These are phyloP conservation scores for Rutstroemia sp. DNA, from an alignment of 2,329 filamentous ascomycete species.

Conservation along the genomic window DNA sequence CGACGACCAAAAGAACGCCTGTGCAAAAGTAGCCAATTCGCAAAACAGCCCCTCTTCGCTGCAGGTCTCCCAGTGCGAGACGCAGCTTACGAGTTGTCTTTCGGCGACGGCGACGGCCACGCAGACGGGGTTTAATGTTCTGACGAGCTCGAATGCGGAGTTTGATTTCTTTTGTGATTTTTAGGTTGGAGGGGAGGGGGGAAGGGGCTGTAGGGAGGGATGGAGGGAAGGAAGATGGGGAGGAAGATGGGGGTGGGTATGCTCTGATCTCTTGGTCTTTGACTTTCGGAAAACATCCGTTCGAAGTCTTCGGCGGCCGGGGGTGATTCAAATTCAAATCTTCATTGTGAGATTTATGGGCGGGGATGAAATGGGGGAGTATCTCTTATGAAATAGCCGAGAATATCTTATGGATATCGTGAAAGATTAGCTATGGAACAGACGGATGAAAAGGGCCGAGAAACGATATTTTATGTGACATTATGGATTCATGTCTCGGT, in stretches of 20 bases:
- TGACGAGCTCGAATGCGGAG: conserved; percentile 7
- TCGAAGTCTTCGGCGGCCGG: conserved; percentile 33
- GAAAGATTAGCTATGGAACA: neutral
- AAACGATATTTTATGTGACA: too few relatives aligned
- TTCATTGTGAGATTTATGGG: too few relatives aligned
- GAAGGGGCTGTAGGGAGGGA: too few relatives aligned
- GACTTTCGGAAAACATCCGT: conserved; percentile 21
- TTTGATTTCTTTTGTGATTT: conserved; percentile 9
- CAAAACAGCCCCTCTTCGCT: neutral
- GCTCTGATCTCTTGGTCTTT: conserved; percentile 44
- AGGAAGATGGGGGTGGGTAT: conserved; percentile 17
- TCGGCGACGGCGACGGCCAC: neutral
- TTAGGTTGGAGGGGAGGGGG: neutral
- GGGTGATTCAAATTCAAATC: too few relatives aligned
- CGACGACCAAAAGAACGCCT: neutral
- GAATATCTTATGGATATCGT: too few relatives aligned
- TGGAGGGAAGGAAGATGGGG: too few relatives aligned
- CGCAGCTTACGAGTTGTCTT: neutral
- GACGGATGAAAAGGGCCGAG: too few relatives aligned
- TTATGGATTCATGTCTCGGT: too few relatives aligned
- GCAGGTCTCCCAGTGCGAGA: neutral
- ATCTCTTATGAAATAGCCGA: too few relatives aligned
- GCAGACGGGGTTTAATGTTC: neutral
- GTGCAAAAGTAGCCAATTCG: neutral
- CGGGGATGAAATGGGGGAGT: too few relatives aligned